Evolutionary conservation across 1,284 basidiomycete genomes (phyloP).

Genomic region (Retiboletus flavoniger): DNA sequence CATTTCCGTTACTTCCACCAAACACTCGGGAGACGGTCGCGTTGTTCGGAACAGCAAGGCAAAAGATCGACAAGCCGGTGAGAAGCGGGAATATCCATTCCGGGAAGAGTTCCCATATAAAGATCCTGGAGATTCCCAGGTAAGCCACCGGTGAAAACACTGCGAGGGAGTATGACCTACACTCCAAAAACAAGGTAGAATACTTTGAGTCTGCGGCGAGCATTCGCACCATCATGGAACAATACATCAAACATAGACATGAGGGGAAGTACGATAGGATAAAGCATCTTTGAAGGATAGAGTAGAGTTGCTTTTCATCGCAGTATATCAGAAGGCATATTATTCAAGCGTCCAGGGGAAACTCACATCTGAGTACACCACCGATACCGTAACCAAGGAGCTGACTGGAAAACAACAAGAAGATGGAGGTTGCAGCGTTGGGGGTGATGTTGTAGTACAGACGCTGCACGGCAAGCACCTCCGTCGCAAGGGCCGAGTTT

Average conservation of each 20-base stretch:
- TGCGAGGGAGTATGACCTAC: conserved; percentile 22
- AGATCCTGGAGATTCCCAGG: conserved; percentile 35
- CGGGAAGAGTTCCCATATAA: conserved; percentile 51
- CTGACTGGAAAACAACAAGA: conserved; percentile 61
- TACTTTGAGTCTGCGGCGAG: conserved; percentile 44
- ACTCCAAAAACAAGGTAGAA: conserved; percentile 51
- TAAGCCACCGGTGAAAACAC: background rate
- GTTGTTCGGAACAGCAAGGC: conserved; percentile 52
- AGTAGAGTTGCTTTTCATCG: conserved; percentile 44
- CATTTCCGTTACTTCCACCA: conserved; percentile 60
- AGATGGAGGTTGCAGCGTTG: conserved; percentile 52
- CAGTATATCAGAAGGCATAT: conserved; percentile 14
- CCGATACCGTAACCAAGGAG: conserved; percentile 60
- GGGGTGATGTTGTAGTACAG: conserved; percentile 55
- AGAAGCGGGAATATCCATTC: conserved; percentile 54
- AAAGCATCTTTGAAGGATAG: conserved; percentile 67
- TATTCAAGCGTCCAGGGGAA: conserved; percentile 8
- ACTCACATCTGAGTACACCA: conserved; percentile 53
- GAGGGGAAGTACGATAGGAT: conserved; percentile 52
- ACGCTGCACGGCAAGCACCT: conserved; percentile 64
- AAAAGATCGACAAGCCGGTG: conserved; percentile 55
- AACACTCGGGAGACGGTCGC: conserved; percentile 54
- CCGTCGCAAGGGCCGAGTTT: conserved; percentile 62
- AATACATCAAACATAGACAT: conserved; percentile 58
- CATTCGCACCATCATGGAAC: conserved; percentile 47